Conservation (phyloP, 768 basidiomycete species). For the Termitomyces sp. region DNA sequence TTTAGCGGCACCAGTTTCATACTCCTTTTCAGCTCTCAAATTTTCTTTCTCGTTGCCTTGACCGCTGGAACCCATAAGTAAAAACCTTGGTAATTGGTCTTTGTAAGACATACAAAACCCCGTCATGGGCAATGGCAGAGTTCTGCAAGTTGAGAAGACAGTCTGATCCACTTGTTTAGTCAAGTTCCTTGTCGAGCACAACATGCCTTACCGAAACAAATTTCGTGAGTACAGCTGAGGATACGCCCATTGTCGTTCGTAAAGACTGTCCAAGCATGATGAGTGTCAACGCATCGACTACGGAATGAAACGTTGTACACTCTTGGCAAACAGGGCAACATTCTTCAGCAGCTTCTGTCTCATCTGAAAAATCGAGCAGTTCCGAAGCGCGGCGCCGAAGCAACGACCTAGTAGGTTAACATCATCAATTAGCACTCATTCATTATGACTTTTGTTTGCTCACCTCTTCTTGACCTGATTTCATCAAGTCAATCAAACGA, state of each 20-base stretch:
- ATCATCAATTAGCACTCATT: background rate
- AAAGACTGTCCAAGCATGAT: conserved; percentile 29
- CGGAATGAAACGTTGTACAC: conserved; percentile 23
- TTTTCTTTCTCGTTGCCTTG: conserved; percentile 53
- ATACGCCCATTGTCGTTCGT: conserved; percentile 48
- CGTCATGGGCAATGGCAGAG: conserved; percentile 48
- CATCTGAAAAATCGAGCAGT: conserved; percentile 40
- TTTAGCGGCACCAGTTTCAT: conserved; percentile 50
- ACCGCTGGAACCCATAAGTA: conserved; percentile 31
- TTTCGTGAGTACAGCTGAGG: conserved; percentile 62
- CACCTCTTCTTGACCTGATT: conserved; percentile 33
- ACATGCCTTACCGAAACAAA: conserved; percentile 48
- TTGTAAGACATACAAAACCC: conserved; percentile 45
- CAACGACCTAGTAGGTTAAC: conserved; percentile 31
- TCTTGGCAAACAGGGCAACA: conserved; percentile 68
- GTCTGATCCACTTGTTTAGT: conserved; percentile 26
- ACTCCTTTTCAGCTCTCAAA: conserved; percentile 46
- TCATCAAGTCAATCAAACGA: background rate
- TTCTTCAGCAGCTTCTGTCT: conserved; percentile 34
- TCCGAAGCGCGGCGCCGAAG: conserved; percentile 40
- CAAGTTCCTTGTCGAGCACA: background rate
- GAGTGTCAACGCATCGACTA: background rate
- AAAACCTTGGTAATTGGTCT: background rate
- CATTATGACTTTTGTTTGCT: background rate
- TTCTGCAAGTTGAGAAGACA: conserved; percentile 51